phyloP scores from a whole-genome alignment of 1,284 basidiomycete genomes.

The Boletellus sp. region DNA sequence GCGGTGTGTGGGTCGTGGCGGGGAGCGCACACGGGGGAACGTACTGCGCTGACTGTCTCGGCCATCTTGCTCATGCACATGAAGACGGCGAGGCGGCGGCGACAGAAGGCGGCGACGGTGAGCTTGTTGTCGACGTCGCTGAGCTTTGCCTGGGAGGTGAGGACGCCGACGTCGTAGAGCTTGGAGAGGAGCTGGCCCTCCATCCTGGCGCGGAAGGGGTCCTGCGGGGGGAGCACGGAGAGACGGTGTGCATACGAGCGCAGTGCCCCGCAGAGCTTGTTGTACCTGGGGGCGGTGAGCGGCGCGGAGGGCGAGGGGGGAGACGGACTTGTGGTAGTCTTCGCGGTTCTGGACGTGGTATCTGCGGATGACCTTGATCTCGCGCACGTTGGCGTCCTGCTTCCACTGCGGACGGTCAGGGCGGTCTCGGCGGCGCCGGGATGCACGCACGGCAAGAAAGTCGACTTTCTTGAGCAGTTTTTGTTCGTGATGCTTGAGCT shows the following conservation, averaged over 20 bases:
- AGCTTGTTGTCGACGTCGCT: conserved; percentile 94
- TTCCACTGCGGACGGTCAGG: conserved; percentile 72
- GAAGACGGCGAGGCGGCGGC: conserved; percentile 88
- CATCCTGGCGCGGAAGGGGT: conserved; percentile 85
- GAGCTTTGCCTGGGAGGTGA: conserved; percentile 78
- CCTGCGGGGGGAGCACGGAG: conserved; percentile 84
- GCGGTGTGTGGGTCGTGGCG: conserved; percentile 1
- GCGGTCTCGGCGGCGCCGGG: not conserved
- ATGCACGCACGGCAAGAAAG: conserved; percentile 75
- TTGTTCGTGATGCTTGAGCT: conserved; percentile 93
- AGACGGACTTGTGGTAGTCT: conserved; percentile 86
- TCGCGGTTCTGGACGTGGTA: conserved; percentile 95
- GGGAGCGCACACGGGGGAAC: conserved; percentile 33
- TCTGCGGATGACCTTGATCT: conserved; percentile 92
- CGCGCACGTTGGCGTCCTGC: conserved; percentile 88
- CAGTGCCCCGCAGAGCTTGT: conserved; percentile 89
- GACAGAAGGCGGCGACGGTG: conserved; percentile 92
- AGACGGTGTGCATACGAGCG: conserved; percentile 85
- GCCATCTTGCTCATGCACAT: conserved; percentile 94
- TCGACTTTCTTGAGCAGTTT: conserved; percentile 94
- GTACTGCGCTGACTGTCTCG: conserved; percentile 89
- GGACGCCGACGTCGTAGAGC: conserved; percentile 95
- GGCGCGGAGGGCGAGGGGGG: conserved; percentile 16
- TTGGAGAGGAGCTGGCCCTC: conserved; percentile 89
- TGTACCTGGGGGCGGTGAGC: conserved; percentile 63